These are phyloP conservation scores for Phytophthora lateralis DNA, from an alignment of 352 stramenopile species.

Conservation along the genomic window DNA sequence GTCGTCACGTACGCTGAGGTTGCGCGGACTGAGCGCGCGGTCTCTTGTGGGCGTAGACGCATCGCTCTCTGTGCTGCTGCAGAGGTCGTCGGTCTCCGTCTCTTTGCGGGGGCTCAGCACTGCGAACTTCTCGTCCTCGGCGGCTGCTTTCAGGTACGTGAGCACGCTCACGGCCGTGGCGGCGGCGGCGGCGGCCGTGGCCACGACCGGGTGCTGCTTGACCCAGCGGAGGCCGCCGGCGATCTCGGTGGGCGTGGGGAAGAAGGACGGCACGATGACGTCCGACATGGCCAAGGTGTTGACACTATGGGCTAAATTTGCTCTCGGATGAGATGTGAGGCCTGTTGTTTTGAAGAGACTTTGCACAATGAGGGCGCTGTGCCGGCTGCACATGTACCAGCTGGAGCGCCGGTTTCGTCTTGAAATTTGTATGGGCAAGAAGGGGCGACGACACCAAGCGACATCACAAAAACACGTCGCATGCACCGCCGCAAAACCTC, in stretches of 20 bases:
- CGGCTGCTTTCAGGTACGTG: conserved; percentile 56
- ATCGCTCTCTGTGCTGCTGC: conserved; percentile 72
- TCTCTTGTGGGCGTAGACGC: conserved; percentile 52
- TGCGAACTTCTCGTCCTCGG: conserved; percentile 37
- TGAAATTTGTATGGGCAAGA: conserved; percentile 34
- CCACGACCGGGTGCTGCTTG: conserved; percentile 72
- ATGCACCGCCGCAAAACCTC: conserved; percentile 17
- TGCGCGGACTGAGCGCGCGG: conserved; percentile 36
- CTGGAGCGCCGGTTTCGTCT: conserved; percentile 17
- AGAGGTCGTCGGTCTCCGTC: conserved; percentile 49
- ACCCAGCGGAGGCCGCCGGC: conserved; percentile 77
- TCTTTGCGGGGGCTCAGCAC: conserved; percentile 15
- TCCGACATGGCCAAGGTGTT: conserved; percentile 48
- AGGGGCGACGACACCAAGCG: conserved; percentile 23
- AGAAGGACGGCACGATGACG: conserved; percentile 72
- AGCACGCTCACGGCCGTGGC: conserved; percentile 74
- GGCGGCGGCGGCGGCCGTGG: conserved; percentile 65
- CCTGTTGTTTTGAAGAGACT: conserved; percentile 19
- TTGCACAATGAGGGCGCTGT: conserved; percentile 25
- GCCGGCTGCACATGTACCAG: neutral
- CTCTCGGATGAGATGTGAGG: neutral
- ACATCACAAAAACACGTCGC: conserved; percentile 35
- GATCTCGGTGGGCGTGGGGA: conserved; percentile 81
- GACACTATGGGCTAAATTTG: conserved; percentile 13
- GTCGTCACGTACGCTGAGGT: conserved; percentile 38